phyloP scores from a whole-genome alignment of 225 moss, liverwort and hornwort genomes.

The Polytrichum formosum region DNA sequence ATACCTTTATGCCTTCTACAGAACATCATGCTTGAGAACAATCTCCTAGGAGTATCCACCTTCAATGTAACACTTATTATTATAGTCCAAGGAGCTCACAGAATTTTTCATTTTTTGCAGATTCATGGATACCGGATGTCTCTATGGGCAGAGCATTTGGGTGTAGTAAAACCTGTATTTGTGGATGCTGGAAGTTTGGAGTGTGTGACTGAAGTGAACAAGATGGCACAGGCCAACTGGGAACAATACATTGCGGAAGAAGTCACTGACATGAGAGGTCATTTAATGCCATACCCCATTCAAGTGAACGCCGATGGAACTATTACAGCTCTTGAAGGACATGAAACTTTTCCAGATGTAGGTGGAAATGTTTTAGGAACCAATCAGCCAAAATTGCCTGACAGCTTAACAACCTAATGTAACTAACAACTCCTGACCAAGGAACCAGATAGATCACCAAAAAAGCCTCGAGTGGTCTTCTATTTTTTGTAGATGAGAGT shows the following conservation, averaged over 20 bases:
- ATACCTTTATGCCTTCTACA: neutral
- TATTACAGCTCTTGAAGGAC: conserved; percentile 23
- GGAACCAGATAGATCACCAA: too few species aligned
- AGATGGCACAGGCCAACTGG: conserved; percentile 48
- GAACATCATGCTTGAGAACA: neutral
- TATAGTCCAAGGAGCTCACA: neutral
- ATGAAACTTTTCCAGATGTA: conserved; percentile 51
- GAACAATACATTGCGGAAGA: conserved; percentile 37
- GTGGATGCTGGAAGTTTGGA: conserved; percentile 35
- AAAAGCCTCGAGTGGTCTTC: too few species aligned
- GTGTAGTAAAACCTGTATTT: conserved; percentile 30
- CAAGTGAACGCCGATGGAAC: conserved; percentile 31
- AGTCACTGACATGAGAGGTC: conserved; percentile 50
- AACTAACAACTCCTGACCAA: too few species aligned
- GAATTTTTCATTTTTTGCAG: conserved; percentile 13
- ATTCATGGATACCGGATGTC: conserved; percentile 55
- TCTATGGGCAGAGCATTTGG: conserved; percentile 61
- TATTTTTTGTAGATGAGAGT: too few species aligned
- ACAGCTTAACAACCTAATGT: conserved; percentile 31
- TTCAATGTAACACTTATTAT: neutral
- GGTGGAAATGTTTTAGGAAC: conserved; percentile 52
- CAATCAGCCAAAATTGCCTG: conserved; percentile 36
- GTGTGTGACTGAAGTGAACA: conserved; percentile 44
- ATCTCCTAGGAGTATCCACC: neutral
- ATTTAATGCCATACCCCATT: conserved; percentile 50